Conservation (phyloP, 2,329 filamentous ascomycete species). For the Zymoseptoria pseudotritici region DNA sequence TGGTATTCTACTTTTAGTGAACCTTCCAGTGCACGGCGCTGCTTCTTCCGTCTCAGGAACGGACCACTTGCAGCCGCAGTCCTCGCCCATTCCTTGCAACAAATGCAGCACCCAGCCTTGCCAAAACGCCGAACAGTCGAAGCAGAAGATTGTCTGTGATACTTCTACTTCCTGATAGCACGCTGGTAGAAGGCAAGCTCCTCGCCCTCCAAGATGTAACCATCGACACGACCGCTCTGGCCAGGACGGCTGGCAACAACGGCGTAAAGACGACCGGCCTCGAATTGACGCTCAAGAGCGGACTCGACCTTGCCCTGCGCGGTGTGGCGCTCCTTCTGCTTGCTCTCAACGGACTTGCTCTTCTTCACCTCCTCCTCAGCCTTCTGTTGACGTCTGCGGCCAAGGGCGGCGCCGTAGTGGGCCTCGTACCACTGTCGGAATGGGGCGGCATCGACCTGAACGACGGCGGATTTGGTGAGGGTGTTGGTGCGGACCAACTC, state of each 20-base stretch:
- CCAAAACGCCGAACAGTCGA: constrained; percentile 17
- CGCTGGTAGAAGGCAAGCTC: constrained; percentile 99
- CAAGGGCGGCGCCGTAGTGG: constrained; percentile 89
- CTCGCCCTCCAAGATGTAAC: constrained; percentile 98
- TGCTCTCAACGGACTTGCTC: constrained; percentile 91
- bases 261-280: constrained; percentile 95
- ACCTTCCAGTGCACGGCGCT: constrained; percentile 5
- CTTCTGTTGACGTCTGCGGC: constrained; percentile 77
- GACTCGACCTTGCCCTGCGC: constrained; percentile 84
- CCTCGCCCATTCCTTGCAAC: constrained; percentile 10
- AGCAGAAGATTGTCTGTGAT: constrained; percentile 1
- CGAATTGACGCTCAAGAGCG: constrained; percentile 95
- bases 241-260: constrained; percentile 88
- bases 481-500: constrained; percentile 99
- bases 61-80: constrained; percentile 12
- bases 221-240: constrained; percentile 93
- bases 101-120: constrained; percentile 19
- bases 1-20: constrained; percentile 7
- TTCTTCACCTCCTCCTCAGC: constrained; percentile 69
- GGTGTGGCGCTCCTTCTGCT: constrained; percentile 83
- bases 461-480: constrained; percentile 96
- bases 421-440: constrained; percentile 99
- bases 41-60: constrained; percentile 7
- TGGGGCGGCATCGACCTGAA: constrained; percentile 96
- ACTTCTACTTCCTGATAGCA: constrained; percentile 91